These are phyloP conservation scores for Hypoxylon lienhwacheense DNA, from an alignment of 495 filamentous ascomycete genomes.

Conservation along the genomic window DNA sequence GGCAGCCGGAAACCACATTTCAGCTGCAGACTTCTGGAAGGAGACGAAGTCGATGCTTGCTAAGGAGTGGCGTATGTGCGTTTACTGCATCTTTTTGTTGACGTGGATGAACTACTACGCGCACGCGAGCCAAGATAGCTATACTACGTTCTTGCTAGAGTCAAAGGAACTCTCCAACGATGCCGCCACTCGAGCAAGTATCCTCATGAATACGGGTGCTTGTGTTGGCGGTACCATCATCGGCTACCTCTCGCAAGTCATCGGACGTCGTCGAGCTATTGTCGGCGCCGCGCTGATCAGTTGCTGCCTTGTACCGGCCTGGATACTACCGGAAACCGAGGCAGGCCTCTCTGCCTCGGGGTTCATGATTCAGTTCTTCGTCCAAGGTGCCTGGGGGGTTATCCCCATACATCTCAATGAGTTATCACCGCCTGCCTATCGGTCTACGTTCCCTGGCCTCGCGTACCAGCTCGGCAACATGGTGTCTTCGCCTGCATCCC, in stretches of 20 bases:
- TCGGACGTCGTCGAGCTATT: conserved; percentile 70
- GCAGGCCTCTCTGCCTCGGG: conserved; percentile 62
- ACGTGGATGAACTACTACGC: conserved; percentile 59
- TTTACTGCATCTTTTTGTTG: conserved; percentile 74
- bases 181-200: conserved; percentile 65
- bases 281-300: conserved; percentile 60
- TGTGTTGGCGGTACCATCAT: conserved; percentile 71
- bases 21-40: conserved; percentile 58
- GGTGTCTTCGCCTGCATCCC: conserved; percentile 70
- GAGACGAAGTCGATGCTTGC: conserved; percentile 64
- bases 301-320: conserved; percentile 65
- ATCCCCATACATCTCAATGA: conserved; percentile 79
- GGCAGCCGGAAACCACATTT: conserved; percentile 50
- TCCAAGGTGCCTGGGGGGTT: conserved; percentile 77
- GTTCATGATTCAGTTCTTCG: conserved; percentile 79
- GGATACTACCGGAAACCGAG: conserved; percentile 66
- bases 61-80: conserved; percentile 69
- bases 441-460: conserved; percentile 66
- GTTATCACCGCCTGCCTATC: conserved; percentile 71
- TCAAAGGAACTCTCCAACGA: conserved; percentile 65
- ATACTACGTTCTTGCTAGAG: conserved; percentile 73
- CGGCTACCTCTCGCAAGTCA: conserved; percentile 70
- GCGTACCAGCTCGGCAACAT: conserved; percentile 79
- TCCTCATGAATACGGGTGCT: conserved; percentile 74
- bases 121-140: conserved; percentile 67